Percentiles rank a stretch among this genome's conserved stretches.
phyloP scores from a whole-genome alignment of 306 rosid genomes.

The Leucaena leucocephala region DNA sequence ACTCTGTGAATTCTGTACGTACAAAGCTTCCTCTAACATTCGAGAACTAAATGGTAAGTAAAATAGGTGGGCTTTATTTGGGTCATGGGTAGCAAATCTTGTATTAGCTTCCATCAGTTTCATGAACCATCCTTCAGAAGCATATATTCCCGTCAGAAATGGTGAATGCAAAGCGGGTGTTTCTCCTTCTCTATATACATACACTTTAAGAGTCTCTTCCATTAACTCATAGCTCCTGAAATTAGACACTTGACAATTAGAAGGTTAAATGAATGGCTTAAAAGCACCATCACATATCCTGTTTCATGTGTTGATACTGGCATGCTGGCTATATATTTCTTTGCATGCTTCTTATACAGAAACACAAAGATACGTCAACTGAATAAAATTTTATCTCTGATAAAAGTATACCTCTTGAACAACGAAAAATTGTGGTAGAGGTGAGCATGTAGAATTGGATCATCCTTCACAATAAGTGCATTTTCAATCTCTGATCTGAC shows the following conservation, averaged over 20 bases:
- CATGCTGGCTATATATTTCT: neutral
- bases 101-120: constrained; percentile 62
- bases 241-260: constrained; percentile 27
- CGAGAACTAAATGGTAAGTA: constrained; percentile 96
- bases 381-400: neutral
- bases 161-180: constrained; percentile 79
- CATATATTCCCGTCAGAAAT: constrained; percentile 75
- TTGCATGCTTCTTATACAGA: neutral
- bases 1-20: constrained; percentile 65
- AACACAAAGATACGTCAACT: neutral
- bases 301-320: neutral
- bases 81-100: constrained; percentile 62
- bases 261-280: neutral
- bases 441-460: constrained; percentile 63
- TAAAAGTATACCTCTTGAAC: constrained; percentile 66
- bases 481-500: constrained; percentile 69
- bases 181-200: constrained; percentile 74
- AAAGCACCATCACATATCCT: neutral
- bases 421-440: constrained; percentile 72
- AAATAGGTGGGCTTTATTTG: constrained; percentile 79
- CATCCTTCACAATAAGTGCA: constrained; percentile 59
- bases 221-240: constrained; percentile 92
- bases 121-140: constrained; percentile 99
- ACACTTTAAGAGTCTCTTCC: constrained; percentile 84
- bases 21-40: constrained; percentile 69